phyloP scores from a whole-genome alignment of 441 rosid species.

The Erodium texanum region DNA sequence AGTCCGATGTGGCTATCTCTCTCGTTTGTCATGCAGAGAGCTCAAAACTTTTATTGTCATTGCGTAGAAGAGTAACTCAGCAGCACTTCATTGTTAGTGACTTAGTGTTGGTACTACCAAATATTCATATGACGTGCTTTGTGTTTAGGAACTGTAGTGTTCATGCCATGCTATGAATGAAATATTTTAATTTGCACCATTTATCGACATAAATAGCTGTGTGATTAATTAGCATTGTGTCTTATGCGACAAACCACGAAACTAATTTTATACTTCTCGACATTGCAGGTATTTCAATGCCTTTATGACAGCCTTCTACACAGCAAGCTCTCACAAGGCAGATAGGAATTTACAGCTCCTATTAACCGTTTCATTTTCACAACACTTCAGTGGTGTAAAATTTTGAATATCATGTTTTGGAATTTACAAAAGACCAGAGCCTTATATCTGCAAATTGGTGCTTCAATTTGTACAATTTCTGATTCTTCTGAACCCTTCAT shows the following conservation, averaged over 20 bases:
- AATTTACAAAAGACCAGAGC: too few relatives aligned
- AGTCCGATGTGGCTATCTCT: neutral
- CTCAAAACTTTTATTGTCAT: neutral
- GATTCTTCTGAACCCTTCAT: neutral
- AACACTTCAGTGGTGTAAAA: neutral
- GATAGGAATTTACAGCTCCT: constrained; percentile 8
- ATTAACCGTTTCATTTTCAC: constrained; percentile 1
- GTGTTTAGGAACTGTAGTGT: neutral
- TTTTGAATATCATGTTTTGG: neutral
- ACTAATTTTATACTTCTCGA: neutral
- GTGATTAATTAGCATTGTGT: too few relatives aligned
- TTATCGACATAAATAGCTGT: too few relatives aligned
- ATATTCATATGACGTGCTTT: neutral
- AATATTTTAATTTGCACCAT: neutral
- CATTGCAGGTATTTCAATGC: constrained; percentile 42
- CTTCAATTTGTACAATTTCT: neutral
- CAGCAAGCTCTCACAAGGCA: constrained; percentile 8
- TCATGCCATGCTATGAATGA: neutral
- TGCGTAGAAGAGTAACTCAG: too few relatives aligned
- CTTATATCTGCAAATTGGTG: neutral
- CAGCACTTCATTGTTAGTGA: too few relatives aligned
- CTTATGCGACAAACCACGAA: neutral
- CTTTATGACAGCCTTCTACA: constrained; percentile 27
- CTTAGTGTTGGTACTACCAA: too few relatives aligned
- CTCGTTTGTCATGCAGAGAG: neutral